Percentiles rank a stretch among this genome's conserved stretches.
Conservation (phyloP, 2,329 filamentous ascomycete genomes). For the Fusarium sp. region DNA sequence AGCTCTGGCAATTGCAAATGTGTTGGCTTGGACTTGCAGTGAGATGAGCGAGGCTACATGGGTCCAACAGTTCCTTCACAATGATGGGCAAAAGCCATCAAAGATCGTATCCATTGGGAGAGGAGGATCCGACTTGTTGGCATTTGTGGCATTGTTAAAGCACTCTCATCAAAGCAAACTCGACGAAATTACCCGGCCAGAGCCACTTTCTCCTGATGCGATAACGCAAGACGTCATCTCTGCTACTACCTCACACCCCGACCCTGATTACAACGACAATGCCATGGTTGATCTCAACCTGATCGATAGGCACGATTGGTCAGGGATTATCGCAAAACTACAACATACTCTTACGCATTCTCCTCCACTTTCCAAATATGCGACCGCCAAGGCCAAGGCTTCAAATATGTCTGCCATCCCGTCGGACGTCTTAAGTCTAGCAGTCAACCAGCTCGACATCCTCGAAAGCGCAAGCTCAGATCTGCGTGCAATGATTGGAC, state of each 20-base stretch:
- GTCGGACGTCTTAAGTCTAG: not conserved
- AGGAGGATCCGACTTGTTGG: conserved; percentile 9
- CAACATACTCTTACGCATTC: conserved; percentile 5
- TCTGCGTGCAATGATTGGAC: not conserved
- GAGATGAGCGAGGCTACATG: conserved; percentile 7
- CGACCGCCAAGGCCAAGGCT: conserved; percentile 9
- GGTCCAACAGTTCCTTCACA: not conserved
- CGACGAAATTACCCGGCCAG: not conserved
- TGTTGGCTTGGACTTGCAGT: conserved; percentile 19
- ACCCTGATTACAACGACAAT: not conserved
- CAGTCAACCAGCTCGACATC: not conserved
- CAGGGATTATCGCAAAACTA: conserved; percentile 6
- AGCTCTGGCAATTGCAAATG: conserved; percentile 2
- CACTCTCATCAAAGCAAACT: conserved; percentile 1
- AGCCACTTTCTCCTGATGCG: not conserved
- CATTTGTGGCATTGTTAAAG: not conserved
- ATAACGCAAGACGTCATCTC: not conserved
- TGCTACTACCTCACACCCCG: not conserved
- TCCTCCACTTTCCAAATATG: conserved; percentile 22
- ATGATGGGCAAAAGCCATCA: not conserved
- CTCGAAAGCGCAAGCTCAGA: not conserved
- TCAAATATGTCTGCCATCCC: conserved; percentile 11
- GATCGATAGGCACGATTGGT: conserved; percentile 10
- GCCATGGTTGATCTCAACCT: conserved; percentile 7
- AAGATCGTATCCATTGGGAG: conserved; percentile 4